Evolutionary conservation across 2,329 filamentous ascomycete species (phyloP).

Genomic region (Stachybotrys elegans): DNA sequence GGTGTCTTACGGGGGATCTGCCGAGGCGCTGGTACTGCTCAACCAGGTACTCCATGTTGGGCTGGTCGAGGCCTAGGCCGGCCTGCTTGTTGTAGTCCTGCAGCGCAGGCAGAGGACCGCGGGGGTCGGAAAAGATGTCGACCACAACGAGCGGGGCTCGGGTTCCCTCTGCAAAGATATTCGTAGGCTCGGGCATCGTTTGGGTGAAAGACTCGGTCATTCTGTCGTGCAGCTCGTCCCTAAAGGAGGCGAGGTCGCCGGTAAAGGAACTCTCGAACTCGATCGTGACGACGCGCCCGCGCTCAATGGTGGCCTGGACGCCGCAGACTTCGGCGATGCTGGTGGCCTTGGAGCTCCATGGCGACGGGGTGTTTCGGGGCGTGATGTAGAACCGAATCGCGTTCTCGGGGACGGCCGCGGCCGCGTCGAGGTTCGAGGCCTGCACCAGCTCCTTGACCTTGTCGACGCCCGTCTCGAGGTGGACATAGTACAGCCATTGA

Average conservation of each 20-base stretch:
- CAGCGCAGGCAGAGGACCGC: conserved; percentile 65
- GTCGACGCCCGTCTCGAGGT: conserved; percentile 46
- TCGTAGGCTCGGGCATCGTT: conserved; percentile 60
- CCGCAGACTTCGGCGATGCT: conserved; percentile 91
- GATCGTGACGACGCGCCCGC: conserved; percentile 73
- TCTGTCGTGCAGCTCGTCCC: conserved; percentile 78
- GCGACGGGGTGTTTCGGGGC: conserved; percentile 76
- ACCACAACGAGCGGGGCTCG: conserved; percentile 66
- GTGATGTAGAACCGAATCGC: conserved; percentile 64
- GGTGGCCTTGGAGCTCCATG: conserved; percentile 96
- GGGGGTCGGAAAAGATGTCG: conserved; percentile 62
- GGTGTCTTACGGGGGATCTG: conserved; percentile 47
- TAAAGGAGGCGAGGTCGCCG: conserved; percentile 49
- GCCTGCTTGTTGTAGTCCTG: conserved; percentile 78
- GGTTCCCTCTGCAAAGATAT: conserved; percentile 71
- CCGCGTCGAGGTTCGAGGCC: conserved; percentile 24
- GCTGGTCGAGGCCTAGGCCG: conserved; percentile 80
- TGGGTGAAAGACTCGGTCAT: conserved; percentile 85
- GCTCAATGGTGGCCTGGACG: conserved; percentile 61
- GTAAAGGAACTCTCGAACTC: conserved; percentile 47
- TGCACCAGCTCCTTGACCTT: conserved; percentile 42
- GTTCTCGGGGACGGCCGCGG: conserved; percentile 32
- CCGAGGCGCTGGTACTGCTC: conserved; percentile 45
- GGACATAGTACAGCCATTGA: conserved; percentile 62
- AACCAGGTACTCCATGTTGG: conserved; percentile 93